phyloP scores from a whole-genome alignment of 345 rosid species.

The Alliaria petiolata region DNA sequence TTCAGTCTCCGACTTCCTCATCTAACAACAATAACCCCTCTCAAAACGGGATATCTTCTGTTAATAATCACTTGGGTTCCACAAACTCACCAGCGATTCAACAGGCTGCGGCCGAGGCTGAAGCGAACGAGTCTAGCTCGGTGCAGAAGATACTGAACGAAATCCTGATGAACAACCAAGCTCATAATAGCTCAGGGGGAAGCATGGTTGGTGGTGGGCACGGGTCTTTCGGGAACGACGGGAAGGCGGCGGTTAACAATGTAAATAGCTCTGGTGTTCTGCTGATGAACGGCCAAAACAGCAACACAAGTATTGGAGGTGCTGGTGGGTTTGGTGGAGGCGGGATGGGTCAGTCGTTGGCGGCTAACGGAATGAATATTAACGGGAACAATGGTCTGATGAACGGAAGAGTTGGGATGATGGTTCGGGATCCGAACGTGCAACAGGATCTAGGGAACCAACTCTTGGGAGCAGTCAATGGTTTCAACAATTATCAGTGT shows the following conservation, averaged over 20 bases:
- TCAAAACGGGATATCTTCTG: constrained; percentile 46
- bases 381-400: constrained; percentile 41
- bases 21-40: constrained; percentile 57
- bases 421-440: constrained; percentile 59
- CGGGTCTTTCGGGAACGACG: constrained; percentile 54
- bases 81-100: constrained; percentile 63
- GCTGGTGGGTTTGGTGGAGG: constrained; percentile 48
- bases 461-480: constrained; percentile 69
- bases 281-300: constrained; percentile 48
- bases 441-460: constrained; percentile 87
- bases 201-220: constrained; percentile 60
- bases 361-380: constrained; percentile 54
- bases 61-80: constrained; percentile 53
- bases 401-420: constrained; percentile 70
- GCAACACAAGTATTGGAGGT: constrained; percentile 40
- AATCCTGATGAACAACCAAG: constrained; percentile 65
- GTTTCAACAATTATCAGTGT: constrained; percentile 70
- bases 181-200: constrained; percentile 39
- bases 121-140: constrained; percentile 65
- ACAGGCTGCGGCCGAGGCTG: constrained; percentile 53
- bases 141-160: constrained; percentile 88
- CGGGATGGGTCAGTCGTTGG: constrained; percentile 55
- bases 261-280: constrained; percentile 44
- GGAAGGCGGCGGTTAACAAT: constrained; percentile 51
- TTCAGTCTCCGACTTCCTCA: constrained; percentile 71